Evolutionary conservation across 2,329 filamentous ascomycete genomes (phyloP).

Genomic region (Pezicula radicicola): DNA sequence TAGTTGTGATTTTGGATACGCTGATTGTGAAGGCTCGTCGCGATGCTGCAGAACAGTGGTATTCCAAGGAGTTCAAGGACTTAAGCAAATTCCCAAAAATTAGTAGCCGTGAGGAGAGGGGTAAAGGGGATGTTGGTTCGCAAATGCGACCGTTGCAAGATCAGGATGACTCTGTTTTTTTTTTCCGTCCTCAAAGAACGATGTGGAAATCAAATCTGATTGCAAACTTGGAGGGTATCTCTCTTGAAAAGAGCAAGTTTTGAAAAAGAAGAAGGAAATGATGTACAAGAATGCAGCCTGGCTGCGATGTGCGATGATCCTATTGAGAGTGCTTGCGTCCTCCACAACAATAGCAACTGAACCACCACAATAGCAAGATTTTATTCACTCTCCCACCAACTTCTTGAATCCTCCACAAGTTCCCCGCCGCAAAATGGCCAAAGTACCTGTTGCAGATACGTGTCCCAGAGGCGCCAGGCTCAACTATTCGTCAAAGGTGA

Average conservation of each 20-base stretch:
- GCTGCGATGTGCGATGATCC: conserved; percentile 22
- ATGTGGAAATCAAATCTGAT: conserved; percentile 33
- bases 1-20: conserved; percentile 5
- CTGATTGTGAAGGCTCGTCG: conserved; percentile 6
- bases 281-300: conserved; percentile 32
- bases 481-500: no score
- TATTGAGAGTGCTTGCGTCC: conserved; percentile 21
- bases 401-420: conserved; percentile 7
- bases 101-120: conserved; percentile 20
- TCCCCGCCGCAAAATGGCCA: no score
- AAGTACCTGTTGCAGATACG: no score
- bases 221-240: conserved; percentile 30
- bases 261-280: conserved; percentile 24
- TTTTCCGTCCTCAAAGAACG: conserved; percentile 30
- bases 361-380: conserved; percentile 15
- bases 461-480: no score
- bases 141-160: conserved; percentile 28
- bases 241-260: conserved; percentile 26
- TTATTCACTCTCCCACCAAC: conserved; percentile 8
- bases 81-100: conserved; percentile 19
- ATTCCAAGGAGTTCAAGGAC: conserved; percentile 18
- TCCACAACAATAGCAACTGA: conserved; percentile 24
- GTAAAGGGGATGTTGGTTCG: conserved; percentile 17
- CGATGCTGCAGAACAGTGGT: conserved; percentile 14
- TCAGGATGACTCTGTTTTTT: conserved; percentile 29